phyloP scores from a whole-genome alignment of 257 asterid genomes.

The Solanum bulbocastanum region DNA sequence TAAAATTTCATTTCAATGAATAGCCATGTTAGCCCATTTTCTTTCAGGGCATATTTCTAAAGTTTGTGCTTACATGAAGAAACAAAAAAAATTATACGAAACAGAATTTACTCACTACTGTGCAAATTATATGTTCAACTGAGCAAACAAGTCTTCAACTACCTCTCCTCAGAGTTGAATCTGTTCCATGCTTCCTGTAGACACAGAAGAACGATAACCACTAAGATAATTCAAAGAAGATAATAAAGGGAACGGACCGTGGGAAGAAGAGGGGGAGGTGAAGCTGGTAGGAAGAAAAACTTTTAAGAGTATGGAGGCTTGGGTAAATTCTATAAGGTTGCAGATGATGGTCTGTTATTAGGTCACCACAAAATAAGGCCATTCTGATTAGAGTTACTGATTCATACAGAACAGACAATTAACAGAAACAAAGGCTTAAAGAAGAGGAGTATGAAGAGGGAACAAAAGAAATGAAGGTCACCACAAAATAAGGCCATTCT shows the following conservation, averaged over 20 bases:
- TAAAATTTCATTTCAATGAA: background rate
- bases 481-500: background rate
- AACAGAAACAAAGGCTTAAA: background rate
- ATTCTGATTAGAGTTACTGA: background rate
- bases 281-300: background rate
- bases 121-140: background rate
- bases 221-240: background rate
- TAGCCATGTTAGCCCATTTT: background rate
- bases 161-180: slow-evolving; percentile 87
- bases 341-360: background rate
- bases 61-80: background rate
- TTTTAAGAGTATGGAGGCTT: background rate
- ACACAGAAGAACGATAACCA: background rate
- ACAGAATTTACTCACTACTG: background rate
- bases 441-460: background rate
- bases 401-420: background rate
- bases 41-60: background rate
- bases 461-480: background rate
- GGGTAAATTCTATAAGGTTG: background rate
- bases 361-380: background rate
- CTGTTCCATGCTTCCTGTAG: slow-evolving; percentile 88
- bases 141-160: slow-evolving; percentile 5
- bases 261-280: background rate
- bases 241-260: background rate
- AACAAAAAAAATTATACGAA: background rate